Conservation (phyloP, 2,329 filamentous ascomycete species). For the Diaporthe batatas region DNA sequence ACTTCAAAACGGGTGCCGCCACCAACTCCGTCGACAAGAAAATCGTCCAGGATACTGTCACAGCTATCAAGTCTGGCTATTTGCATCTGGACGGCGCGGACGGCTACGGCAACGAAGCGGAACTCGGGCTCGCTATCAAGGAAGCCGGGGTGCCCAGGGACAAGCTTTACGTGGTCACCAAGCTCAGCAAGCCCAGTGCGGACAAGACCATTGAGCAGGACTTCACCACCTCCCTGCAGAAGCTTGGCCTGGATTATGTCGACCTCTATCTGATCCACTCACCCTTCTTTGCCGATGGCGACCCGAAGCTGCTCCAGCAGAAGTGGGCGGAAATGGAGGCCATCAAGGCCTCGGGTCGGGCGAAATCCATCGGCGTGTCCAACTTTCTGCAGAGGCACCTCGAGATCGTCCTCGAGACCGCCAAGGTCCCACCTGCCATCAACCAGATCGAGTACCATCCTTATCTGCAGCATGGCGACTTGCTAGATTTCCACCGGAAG, state of each 20-base stretch:
- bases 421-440: conserved; percentile 73
- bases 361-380: conserved; percentile 80
- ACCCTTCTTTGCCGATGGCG: conserved; percentile 64
- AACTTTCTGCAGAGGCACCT: conserved; percentile 75
- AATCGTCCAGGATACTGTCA: conserved; percentile 63
- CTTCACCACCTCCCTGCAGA: conserved; percentile 71
- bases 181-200: conserved; percentile 57
- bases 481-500: conserved; percentile 56
- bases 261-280: conserved; percentile 77
- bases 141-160: conserved; percentile 73
- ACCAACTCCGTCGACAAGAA: conserved; percentile 67
- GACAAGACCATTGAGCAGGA: conserved; percentile 59
- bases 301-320: conserved; percentile 66
- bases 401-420: conserved; percentile 68
- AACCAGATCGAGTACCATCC: conserved; percentile 90
- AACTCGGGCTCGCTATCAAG: conserved; percentile 80
- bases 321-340: conserved; percentile 73
- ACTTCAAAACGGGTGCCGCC: conserved; percentile 64
- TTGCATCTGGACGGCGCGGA: conserved; percentile 76
- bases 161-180: conserved; percentile 77
- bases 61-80: conserved; percentile 73
- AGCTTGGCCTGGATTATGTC: conserved; percentile 77
- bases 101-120: conserved; percentile 75
- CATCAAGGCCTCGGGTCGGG: conserved; percentile 75
- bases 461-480: conserved; percentile 73